These are phyloP conservation scores for Trichothecium sympodiale DNA, from an alignment of 2,329 filamentous ascomycete genomes.

Conservation along the genomic window DNA sequence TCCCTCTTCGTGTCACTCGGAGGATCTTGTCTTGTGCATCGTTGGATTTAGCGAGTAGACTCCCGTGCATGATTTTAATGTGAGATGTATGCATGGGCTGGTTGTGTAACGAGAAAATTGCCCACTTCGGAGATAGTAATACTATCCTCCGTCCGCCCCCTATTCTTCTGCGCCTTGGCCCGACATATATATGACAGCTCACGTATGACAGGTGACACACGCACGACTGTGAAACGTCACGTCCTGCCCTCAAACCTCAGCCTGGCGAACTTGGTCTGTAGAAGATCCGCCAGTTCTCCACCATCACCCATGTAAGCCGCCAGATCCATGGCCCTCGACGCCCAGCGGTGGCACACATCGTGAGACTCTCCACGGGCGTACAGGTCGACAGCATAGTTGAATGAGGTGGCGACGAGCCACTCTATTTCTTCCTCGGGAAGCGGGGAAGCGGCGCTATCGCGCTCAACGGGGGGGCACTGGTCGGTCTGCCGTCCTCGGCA, in stretches of 20 bases:
- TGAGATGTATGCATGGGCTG: too few species aligned
- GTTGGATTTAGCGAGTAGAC: too few species aligned
- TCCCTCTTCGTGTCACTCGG: neutral
- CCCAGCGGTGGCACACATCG: constrained; percentile 47
- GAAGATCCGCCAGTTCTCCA: constrained; percentile 25
- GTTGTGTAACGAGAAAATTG: too few species aligned
- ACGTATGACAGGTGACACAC: too few species aligned
- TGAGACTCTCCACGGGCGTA: constrained; percentile 41
- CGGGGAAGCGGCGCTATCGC: constrained; percentile 22
- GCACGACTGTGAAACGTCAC: too few species aligned
- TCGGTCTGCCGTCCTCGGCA: constrained; percentile 12
- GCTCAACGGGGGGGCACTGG: constrained; percentile 8
- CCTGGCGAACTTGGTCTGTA: constrained; percentile 30
- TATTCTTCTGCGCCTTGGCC: neutral
- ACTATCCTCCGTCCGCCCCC: too few species aligned
- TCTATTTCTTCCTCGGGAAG: constrained; percentile 62
- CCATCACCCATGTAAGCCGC: constrained; percentile 47
- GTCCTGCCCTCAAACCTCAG: neutral
- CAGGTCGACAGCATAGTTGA: constrained; percentile 62
- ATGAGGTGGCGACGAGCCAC: constrained; percentile 60
- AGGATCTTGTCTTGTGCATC: neutral
- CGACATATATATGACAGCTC: too few species aligned
- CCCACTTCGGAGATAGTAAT: too few species aligned
- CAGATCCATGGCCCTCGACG: constrained; percentile 48
- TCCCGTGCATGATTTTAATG: too few species aligned